A percentile compares a stretch with the other conserved stretches of the same genome.
phyloP scores from a whole-genome alignment of 1,284 basidiomycete genomes.

The Ustilago shanxiensis region DNA sequence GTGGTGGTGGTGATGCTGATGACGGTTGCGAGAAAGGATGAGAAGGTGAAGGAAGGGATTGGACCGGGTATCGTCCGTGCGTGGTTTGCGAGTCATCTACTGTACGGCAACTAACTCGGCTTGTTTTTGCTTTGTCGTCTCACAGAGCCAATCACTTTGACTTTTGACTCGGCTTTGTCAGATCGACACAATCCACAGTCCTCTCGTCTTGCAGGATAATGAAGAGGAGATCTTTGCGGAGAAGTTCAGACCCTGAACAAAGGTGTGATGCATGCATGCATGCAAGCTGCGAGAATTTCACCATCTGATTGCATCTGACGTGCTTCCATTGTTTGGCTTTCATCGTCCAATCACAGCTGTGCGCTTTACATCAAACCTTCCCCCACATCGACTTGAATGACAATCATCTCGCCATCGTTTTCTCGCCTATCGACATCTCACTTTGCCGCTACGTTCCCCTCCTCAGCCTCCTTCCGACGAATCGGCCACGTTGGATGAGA shows the following conservation, averaged over 20 bases:
- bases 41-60: background rate
- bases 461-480: too few relatives aligned
- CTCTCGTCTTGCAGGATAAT: background rate
- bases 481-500: too few relatives aligned
- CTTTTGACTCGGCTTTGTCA: background rate
- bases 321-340: constrained; percentile 15
- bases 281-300: constrained; percentile 25
- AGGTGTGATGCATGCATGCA: background rate
- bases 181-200: background rate
- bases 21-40: background rate
- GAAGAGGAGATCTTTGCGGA: too few relatives aligned
- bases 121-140: too few relatives aligned
- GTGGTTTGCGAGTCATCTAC: constrained; percentile 1
- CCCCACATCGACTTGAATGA: constrained; percentile 11
- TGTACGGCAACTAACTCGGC: constrained; percentile 6
- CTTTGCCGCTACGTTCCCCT: background rate
- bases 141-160: too few relatives aligned
- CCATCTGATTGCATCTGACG: constrained; percentile 37
- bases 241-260: too few relatives aligned
- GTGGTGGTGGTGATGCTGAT: background rate
- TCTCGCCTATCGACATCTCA: background rate
- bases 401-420: constrained; percentile 9
- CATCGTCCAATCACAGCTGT: constrained; percentile 23
- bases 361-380: background rate
- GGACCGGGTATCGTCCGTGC: constrained; percentile 3